Evolutionary conservation across 176 grass and related monocot genomes (phyloP).

Genomic region (Triticum timopheevii): DNA sequence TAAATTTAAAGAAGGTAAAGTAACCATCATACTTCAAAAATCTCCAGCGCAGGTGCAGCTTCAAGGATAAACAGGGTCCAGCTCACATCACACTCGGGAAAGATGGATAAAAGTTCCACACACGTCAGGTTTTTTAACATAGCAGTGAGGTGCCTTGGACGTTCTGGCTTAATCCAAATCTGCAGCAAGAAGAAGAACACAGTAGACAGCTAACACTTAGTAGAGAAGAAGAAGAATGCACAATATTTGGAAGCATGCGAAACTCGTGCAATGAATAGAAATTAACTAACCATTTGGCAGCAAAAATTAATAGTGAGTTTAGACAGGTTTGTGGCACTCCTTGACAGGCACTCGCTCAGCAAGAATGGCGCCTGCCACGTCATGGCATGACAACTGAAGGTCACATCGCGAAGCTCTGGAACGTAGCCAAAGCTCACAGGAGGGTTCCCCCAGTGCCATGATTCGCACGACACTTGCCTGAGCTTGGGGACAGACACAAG

Average conservation of each 20-base stretch:
- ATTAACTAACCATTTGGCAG: neutral
- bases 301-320: too few species aligned
- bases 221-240: too few species aligned
- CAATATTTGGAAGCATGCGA: too few species aligned
- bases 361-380: neutral
- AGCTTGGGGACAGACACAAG: neutral
- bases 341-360: neutral
- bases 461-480: too few species aligned
- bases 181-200: neutral
- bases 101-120: neutral
- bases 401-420: neutral
- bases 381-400: neutral
- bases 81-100: neutral
- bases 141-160: neutral
- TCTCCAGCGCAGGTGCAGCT: neutral
- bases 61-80: constrained; percentile 26
- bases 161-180: neutral
- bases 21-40: neutral
- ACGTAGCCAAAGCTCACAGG: neutral
- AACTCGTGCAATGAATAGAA: neutral
- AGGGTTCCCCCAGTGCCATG: too few species aligned
- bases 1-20: neutral
- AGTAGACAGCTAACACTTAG: too few species aligned
- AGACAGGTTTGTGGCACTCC: too few species aligned
- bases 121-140: too few species aligned